These are phyloP conservation scores for Talaromyces sp. DNA, from an alignment of 2,329 filamentous ascomycete genomes.

Conservation along the genomic window DNA sequence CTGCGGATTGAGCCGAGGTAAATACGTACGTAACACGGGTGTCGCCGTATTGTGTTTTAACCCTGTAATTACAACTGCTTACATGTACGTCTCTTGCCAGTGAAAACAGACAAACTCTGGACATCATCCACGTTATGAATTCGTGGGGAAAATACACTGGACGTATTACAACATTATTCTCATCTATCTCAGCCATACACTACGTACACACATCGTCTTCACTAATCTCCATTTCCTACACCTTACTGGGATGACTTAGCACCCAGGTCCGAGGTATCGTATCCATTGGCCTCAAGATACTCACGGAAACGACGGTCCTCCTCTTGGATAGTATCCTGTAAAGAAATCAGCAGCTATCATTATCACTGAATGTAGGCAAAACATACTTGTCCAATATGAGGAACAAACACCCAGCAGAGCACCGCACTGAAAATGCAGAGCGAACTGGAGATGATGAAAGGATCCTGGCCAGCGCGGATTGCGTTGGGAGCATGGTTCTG, in stretches of 20 bases:
- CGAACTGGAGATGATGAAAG: slow-evolving; percentile 79
- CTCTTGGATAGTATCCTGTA: slow-evolving; percentile 71
- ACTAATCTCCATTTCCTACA: neutral
- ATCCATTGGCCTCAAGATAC: slow-evolving; percentile 71
- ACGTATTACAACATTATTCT: neutral
- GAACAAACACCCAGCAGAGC: slow-evolving; percentile 65
- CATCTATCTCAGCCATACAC: slow-evolving; percentile 5
- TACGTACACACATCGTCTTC: neutral
- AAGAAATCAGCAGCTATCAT: neutral
- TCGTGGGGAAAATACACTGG: neutral
- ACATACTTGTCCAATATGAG: slow-evolving; percentile 62
- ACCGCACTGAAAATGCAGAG: slow-evolving; percentile 72
- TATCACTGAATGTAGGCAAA: neutral
- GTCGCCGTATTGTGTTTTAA: neutral
- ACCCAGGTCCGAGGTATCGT: slow-evolving; percentile 64
- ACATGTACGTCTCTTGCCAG: neutral
- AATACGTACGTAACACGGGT: neutral
- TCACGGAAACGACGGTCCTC: slow-evolving; percentile 74
- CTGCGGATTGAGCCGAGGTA: slow-evolving; percentile 4
- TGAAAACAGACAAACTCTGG: neutral
- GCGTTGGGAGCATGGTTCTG: slow-evolving; percentile 53
- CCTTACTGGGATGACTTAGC: slow-evolving; percentile 14
- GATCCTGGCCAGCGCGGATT: slow-evolving; percentile 69
- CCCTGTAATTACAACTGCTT: neutral
- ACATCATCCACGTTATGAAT: neutral